Evolutionary conservation across 345 rosid species (phyloP), one percentile per base, ranked within the genome.

Genomic region (Nephelium lappaceum): DNA sequence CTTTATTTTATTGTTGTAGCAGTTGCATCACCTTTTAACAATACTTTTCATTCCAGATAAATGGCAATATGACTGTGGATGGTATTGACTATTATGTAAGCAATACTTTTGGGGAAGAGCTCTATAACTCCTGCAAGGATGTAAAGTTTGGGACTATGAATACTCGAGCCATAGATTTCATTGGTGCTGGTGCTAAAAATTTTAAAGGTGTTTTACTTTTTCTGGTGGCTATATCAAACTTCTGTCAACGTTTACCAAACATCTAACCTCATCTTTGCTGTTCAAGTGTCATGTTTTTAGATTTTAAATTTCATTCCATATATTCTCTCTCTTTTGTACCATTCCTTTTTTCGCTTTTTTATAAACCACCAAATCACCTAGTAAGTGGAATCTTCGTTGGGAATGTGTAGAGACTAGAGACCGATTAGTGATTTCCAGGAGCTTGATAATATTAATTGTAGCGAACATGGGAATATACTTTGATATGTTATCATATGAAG

Each of bases 81-180:
- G 94, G 90, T 73, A 93, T 95, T 55, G 93, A 92, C 84, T 94
- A 86, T 85, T 90, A 81, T 80, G 81, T 89, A 73, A 83, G 89
- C 25, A 88, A 89, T 83, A 78, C 88, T 55, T 95, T 95, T 86
- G 99, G 98, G 80, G 92, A 95, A 91, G 91, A 86, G 84, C 86
- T 96, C 57, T 96, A 83, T 83, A 87, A 89, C 67, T 93, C 99
- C 55, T 96, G 99, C 85, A 94, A 91, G 87, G 99, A 96, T 75
- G 98, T 96, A 39, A 94, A 96, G 88, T 96, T 96, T 88, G 98
- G 97, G 77, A 92, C 97, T 64, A 91, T 96, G 99, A 96, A 96
- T 81, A 91, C 95, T 61, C 89, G 97, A 75, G 99, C 99, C 61
- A 81, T 96, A 55, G 87, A 91, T 75, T 92, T 96, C 75, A 84